Evolutionary conservation across 306 rosid genomes (phyloP).

Genomic region (peach (Prunus persica)): Prunus_persica_NCBIv2 NC_034013.1:1835501-1836000

Average conservation of each 20-base stretch:
- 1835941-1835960: constrained; percentile 24
- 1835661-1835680: constrained; percentile 51
- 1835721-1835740: constrained; percentile 57
- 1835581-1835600: not conserved
- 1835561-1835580: not conserved
- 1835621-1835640: constrained; percentile 36
- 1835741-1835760: constrained; percentile 46
- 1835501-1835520: constrained; percentile 29
- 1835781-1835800: constrained; percentile 38
- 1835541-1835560: constrained; percentile 20
- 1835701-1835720: constrained; percentile 66
- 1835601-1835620: constrained; percentile 4
- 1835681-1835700: constrained; percentile 52
- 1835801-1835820: constrained; percentile 23
- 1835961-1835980: not conserved
- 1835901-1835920: constrained; percentile 38
- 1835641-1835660: constrained; percentile 45
- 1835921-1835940: constrained; percentile 48
- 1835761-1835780: constrained; percentile 38
- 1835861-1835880: not conserved
- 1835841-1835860: not conserved
- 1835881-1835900: constrained; percentile 34
- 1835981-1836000: constrained; percentile 38
- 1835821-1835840: constrained; percentile 4
- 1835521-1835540: constrained; percentile 46